phyloP scores from a whole-genome alignment of 345 rosid genomes.

The Mangifera indica region DNA sequence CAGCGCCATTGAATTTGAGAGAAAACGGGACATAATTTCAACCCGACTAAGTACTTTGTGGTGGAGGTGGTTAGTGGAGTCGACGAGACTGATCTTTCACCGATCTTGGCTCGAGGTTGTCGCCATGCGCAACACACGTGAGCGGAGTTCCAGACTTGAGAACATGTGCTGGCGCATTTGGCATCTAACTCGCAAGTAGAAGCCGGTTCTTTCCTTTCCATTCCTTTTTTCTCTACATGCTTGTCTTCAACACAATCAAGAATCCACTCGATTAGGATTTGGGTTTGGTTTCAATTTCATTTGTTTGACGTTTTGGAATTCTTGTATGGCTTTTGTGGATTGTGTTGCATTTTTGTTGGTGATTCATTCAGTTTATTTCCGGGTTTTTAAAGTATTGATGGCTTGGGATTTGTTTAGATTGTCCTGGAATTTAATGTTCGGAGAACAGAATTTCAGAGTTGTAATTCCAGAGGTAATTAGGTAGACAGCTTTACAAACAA shows the following conservation, averaged over 20 bases:
- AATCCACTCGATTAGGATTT: no score
- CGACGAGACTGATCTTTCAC: no score
- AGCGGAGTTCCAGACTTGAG: conserved; percentile 92
- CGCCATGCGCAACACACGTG: conserved; percentile 88
- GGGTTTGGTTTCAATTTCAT: background rate
- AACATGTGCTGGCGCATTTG: conserved; percentile 99
- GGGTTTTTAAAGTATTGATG: background rate
- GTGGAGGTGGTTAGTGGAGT: no score
- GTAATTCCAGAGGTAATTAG: no score
- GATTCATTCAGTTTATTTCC: background rate
- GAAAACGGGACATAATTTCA: no score
- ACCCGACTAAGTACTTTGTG: no score
- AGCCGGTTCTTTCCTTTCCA: conserved; percentile 57
- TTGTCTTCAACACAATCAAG: background rate
- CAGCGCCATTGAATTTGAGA: no score
- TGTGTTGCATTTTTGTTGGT: background rate
- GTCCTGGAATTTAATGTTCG: background rate
- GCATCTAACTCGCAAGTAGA: conserved; percentile 98
- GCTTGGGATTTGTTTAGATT: background rate
- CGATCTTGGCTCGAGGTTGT: no score
- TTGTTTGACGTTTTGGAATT: background rate
- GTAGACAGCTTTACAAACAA: no score
- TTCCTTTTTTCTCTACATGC: background rate
- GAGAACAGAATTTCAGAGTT: background rate
- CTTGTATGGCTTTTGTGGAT: background rate